phyloP scores from a whole-genome alignment of 2,329 filamentous ascomycete species.

The Pseudopyrenochaeta lycopersici region DNA sequence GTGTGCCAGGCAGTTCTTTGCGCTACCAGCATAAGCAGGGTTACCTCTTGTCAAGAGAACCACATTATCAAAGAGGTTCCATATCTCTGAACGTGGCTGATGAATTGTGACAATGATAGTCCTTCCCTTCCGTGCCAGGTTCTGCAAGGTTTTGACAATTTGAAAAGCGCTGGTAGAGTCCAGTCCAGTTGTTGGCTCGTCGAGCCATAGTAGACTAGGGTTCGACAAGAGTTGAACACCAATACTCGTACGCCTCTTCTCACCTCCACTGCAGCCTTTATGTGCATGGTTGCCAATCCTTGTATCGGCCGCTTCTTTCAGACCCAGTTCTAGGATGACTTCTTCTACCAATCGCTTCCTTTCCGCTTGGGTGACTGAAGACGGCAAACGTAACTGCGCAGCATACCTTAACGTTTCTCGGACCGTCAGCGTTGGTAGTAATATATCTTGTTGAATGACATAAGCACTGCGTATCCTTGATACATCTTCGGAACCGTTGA shows the following conservation, averaged over 20 bases:
- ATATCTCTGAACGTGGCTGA: constrained; percentile 81
- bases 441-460: constrained; percentile 79
- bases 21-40: constrained; percentile 72
- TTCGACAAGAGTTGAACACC: constrained; percentile 83
- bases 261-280: constrained; percentile 80
- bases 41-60: constrained; percentile 73
- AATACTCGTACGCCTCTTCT: constrained; percentile 79
- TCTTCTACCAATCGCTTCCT: constrained; percentile 74
- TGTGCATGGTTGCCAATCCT: constrained; percentile 75
- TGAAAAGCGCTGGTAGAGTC: constrained; percentile 82
- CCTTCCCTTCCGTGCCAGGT: constrained; percentile 71
- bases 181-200: constrained; percentile 81
- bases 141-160: constrained; percentile 74
- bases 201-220: constrained; percentile 78
- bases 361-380: constrained; percentile 67
- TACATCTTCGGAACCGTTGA: constrained; percentile 65
- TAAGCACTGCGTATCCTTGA: constrained; percentile 69
- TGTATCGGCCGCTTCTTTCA: constrained; percentile 81
- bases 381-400: constrained; percentile 74
- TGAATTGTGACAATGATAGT: constrained; percentile 80
- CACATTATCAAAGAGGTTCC: constrained; percentile 77
- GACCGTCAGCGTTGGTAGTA: constrained; percentile 77
- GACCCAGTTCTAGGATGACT: constrained; percentile 76
- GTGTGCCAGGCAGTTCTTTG: constrained; percentile 68
- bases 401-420: constrained; percentile 78